These are phyloP conservation scores for Bromus sterilis DNA, from an alignment of 176 grass and related monocot genomes.

Conservation along the genomic window DNA sequence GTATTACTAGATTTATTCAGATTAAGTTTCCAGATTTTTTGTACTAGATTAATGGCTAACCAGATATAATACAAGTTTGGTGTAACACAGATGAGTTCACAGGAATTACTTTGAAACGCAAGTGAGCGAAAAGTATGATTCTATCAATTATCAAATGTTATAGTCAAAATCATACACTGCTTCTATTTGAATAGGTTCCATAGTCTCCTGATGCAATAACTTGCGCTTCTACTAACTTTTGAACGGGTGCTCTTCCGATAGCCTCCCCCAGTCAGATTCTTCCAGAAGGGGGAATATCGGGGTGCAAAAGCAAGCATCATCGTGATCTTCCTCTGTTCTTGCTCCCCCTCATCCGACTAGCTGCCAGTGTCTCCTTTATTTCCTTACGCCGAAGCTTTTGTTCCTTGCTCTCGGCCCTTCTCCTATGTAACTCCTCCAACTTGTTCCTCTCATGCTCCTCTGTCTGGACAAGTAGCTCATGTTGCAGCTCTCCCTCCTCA, in stretches of 20 bases:
- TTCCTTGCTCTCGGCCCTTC: neutral
- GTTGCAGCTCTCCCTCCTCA: neutral
- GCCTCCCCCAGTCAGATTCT: neutral
- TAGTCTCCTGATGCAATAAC: neutral
- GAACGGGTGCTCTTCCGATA: neutral
- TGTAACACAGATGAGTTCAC: neutral
- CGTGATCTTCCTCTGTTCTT: neutral
- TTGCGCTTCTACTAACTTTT: neutral
- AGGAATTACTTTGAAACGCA: neutral
- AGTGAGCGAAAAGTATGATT: neutral
- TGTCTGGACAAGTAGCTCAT: neutral
- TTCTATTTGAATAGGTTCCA: neutral
- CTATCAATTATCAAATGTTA: neutral
- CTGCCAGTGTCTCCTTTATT: neutral
- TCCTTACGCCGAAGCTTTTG: neutral
- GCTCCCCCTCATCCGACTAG: neutral
- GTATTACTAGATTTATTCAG: too few relatives aligned
- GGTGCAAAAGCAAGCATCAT: neutral
- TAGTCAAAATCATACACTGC: neutral
- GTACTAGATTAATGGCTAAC: neutral
- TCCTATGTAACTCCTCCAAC: neutral
- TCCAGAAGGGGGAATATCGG: neutral
- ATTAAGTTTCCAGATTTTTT: too few relatives aligned
- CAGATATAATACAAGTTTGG: neutral
- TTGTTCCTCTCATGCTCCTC: neutral